Evolutionary conservation across 176 grass and related monocot species (phyloP), one percentile per base, ranked within the genome.

Genomic region (Thinopyrum elongatum): DNA sequence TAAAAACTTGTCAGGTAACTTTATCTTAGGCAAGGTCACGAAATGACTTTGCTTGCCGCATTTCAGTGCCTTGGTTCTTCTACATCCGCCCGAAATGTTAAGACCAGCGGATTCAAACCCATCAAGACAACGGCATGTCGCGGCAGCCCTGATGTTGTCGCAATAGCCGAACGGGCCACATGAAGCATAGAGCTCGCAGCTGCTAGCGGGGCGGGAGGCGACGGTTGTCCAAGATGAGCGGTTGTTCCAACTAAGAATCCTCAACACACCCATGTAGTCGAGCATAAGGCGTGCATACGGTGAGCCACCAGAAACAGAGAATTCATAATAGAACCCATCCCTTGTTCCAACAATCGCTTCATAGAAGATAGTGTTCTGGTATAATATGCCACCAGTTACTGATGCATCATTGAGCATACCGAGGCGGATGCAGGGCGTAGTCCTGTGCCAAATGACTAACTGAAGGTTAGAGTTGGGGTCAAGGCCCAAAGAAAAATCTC

Each of bases 111-210:
- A 28, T 4, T 85, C 57, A 28, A 92, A 92, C n/a, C 90, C 90
- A 3, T 74, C 17, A 0, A 88, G 75, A 27, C 90, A 92, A 4
- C 4, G 23, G 47, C 90, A 92, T 5, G 84, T 63, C 3, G 53
- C 21, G 21, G 16, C 28, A 14, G 77, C 62, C 46, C 60, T 19
- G 1, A 63, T 88, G 23, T n/a, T 10, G 66, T 86, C 62, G 4
- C 90, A 92, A 38, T 82, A 76, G 1, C 86, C 62, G 26, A 77
- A 86, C 2, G 78, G 46, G 27, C 90, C 90, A 21, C 90, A 92
- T 15, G 67, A 60, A 2, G 41, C 53, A 2, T 82, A 82, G 61
- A 2, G 1, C 5, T 88, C 78, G 10, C 90, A 92, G 53, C 17
- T 19, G 17, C 74, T 10, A 5, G 17, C 9, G 3, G 44, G 47